A percentile compares a stretch with the other conserved stretches of the same genome.
Evolutionary conservation across 2,329 filamentous ascomycete genomes (phyloP).

Genomic region (Pseudogymnoascus sp.): DNA sequence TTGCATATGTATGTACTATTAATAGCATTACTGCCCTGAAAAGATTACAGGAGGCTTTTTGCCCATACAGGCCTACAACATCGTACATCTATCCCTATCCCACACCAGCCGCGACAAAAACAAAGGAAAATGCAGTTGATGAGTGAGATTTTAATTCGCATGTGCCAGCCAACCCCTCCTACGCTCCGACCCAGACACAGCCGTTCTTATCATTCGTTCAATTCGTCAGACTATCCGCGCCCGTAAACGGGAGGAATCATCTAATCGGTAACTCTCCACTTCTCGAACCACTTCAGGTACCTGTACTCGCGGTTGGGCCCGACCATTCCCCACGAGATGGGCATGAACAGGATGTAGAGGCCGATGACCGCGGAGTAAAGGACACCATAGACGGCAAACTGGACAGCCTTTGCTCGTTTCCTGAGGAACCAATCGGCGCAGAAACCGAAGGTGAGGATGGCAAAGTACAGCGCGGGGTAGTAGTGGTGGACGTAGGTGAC

Average conservation of each 20-base stretch:
- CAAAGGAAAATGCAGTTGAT: neutral
- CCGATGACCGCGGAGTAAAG: conserved; percentile 69
- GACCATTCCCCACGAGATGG: conserved; percentile 93
- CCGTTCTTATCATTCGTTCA: neutral
- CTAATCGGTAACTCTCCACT: conserved; percentile 50
- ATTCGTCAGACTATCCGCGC: neutral
- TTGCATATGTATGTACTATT: neutral
- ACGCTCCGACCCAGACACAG: neutral
- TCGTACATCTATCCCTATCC: neutral
- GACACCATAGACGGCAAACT: conserved; percentile 60
- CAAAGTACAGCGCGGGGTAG: conserved; percentile 96
- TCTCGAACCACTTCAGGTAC: conserved; percentile 89
- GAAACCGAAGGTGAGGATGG: conserved; percentile 84
- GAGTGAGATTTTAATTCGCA: neutral
- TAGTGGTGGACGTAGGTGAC: conserved; percentile 99
- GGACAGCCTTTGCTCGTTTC: conserved; percentile 52
- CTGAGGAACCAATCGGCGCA: conserved; percentile 74
- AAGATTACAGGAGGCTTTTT: neutral
- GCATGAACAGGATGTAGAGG: conserved; percentile 83
- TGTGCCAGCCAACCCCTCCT: conserved; percentile 3
- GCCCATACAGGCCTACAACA: neutral
- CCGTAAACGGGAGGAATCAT: neutral
- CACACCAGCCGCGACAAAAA: neutral
- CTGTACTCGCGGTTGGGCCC: conserved; percentile 75
- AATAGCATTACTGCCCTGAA: neutral